Conservation (phyloP, 768 basidiomycete genomes). For the Inosperma sp. region DNA sequence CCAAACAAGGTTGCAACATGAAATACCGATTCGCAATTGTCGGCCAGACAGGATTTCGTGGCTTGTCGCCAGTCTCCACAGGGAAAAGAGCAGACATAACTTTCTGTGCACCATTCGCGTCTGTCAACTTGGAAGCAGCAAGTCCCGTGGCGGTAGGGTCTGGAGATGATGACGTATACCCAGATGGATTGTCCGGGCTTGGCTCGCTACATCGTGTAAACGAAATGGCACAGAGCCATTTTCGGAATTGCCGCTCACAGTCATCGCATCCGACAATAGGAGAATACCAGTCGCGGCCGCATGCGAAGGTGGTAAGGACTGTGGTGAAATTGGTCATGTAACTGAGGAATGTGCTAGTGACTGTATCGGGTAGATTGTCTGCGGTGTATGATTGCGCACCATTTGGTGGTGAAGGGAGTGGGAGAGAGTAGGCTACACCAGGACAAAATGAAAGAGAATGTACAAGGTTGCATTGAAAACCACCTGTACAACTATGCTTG, state of each 20-base stretch:
- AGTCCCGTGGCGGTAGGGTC: slow-evolving; percentile 31
- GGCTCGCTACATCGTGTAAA: slow-evolving; percentile 73
- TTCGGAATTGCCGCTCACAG: slow-evolving; percentile 67
- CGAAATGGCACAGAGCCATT: slow-evolving; percentile 71
- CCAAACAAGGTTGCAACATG: slow-evolving; percentile 74
- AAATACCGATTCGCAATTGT: slow-evolving; percentile 43
- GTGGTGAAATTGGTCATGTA: slow-evolving; percentile 72
- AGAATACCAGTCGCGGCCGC: slow-evolving; percentile 77
- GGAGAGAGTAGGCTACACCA: slow-evolving; percentile 60
- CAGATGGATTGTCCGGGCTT: slow-evolving; percentile 29
- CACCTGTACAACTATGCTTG: slow-evolving; percentile 35
- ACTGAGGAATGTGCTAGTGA: slow-evolving; percentile 50
- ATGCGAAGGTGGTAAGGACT: slow-evolving; percentile 66
- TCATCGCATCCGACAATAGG: slow-evolving; percentile 72
- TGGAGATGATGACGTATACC: slow-evolving; percentile 30
- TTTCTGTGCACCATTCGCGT: slow-evolving; percentile 26
- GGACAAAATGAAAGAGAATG: slow-evolving; percentile 76
- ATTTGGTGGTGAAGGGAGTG: slow-evolving; percentile 49
- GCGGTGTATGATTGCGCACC: slow-evolving; percentile 43
- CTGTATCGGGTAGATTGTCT: slow-evolving; percentile 43
- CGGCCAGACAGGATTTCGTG: slow-evolving; percentile 48
- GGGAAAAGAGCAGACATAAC: slow-evolving; percentile 49
- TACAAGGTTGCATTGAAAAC: slow-evolving; percentile 66
- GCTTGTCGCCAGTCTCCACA: slow-evolving; percentile 35
- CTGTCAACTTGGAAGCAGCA: slow-evolving; percentile 18